These are phyloP conservation scores for Fabrea salina DNA, from an alignment of 169 alveolate species.

Conservation along the genomic window DNA sequence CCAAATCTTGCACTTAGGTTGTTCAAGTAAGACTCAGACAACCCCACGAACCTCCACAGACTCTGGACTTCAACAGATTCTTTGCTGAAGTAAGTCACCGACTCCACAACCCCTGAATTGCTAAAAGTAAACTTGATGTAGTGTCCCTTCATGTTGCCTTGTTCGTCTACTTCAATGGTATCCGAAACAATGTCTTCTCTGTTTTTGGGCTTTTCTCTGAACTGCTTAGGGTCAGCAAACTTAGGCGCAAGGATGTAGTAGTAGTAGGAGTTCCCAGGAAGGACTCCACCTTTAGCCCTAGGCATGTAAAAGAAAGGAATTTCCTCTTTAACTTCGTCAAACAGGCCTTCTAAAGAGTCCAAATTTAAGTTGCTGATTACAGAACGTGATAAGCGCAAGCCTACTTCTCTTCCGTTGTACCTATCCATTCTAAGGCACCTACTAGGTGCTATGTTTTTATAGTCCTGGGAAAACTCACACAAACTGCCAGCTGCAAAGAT, in stretches of 20 bases:
- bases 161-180: slow-evolving; percentile 52
- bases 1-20: slow-evolving; percentile 69
- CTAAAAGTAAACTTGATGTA: slow-evolving; percentile 80
- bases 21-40: slow-evolving; percentile 80
- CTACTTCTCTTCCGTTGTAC: slow-evolving; percentile 87
- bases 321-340: slow-evolving; percentile 65
- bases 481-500: slow-evolving; percentile 88
- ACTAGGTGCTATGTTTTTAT: slow-evolving; percentile 74
- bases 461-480: slow-evolving; percentile 86
- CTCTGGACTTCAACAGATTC: slow-evolving; percentile 74
- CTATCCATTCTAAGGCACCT: slow-evolving; percentile 81
- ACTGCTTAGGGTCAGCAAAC: slow-evolving; percentile 66
- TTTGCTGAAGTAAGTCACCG: slow-evolving; percentile 75
- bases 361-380: slow-evolving; percentile 45
- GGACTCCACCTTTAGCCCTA: slow-evolving; percentile 76
- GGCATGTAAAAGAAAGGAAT: slow-evolving; percentile 84
- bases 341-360: slow-evolving; percentile 39
- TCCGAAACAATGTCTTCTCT: slow-evolving; percentile 72
- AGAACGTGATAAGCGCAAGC: slow-evolving; percentile 77
- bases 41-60: slow-evolving; percentile 80
- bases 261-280: slow-evolving; percentile 69
- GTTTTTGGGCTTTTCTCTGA: slow-evolving; percentile 50
- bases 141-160: slow-evolving; percentile 56
- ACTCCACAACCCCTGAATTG: slow-evolving; percentile 80
- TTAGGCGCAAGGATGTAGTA: slow-evolving; percentile 78